Base-by-base conservation (phyloP, 2,329 filamentous ascomycete species). In the Penicillium aurantiogriseum region DNA sequence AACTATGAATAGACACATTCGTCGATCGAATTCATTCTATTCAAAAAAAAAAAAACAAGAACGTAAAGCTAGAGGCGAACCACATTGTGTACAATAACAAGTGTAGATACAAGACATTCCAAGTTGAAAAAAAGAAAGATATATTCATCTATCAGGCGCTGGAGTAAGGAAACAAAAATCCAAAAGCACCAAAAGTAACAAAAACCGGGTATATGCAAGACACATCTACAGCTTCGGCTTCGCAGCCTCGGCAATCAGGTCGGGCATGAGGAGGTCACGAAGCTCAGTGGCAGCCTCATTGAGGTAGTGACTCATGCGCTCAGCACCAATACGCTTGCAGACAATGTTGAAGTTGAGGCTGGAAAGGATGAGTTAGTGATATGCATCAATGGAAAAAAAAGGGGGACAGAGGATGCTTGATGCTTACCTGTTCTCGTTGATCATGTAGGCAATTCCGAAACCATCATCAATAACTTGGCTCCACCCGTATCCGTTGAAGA, bases 401-500 rank as follows among this genome's bases (percentile, higher is more conserved):
- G 25, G 31, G 7, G 27, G 4, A 43, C 31, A 11, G 19, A 17
- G 15, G 9, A 11, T 44, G 42, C 42, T 44, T 35, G 42, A 21
- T 13, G 40, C 80, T 76, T 73, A 91, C 88, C 86, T 92, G 77
- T 97, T 96, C 83, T 97, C 93, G 74, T 99, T 99, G 76, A 99
- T 97, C 94, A 99, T 99, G 76, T 99, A 99, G 39, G 94, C 94
- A 72, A 99, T 96, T 64, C 94, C 94, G 78, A 94, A 99, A 31
- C 94, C 94, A 59, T 89, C 90, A 71, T 97, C 92, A 54, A 97
- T 89, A 51, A 99, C 94, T 80, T 99, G 93, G 72, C 90, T 94
- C 94, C 94, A 99, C 45, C 94, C 94, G 77, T 99, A 99, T 25
- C 95, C 94, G 74, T 99, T 99, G 79, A 97, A 99, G 82, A 90